phyloP scores from a whole-genome alignment of 768 basidiomycete species.

The Holtermanniella nyarrowii region DNA sequence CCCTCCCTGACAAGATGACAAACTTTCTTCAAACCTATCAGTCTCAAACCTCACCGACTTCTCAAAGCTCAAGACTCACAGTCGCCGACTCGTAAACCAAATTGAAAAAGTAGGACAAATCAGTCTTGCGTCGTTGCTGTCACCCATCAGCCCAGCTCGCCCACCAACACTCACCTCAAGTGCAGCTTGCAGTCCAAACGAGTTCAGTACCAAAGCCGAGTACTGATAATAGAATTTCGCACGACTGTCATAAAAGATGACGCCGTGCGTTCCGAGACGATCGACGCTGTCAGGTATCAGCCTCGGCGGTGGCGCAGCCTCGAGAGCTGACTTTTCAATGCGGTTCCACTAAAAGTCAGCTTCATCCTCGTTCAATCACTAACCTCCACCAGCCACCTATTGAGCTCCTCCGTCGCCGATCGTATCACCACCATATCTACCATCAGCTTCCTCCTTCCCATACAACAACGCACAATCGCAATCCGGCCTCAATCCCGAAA shows the following conservation, averaged over 20 bases:
- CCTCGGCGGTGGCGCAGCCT: neutral
- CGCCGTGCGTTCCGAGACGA: neutral
- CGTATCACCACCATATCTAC: constrained; percentile 41
- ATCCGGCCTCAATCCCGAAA: constrained; percentile 71
- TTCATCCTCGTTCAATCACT: neutral
- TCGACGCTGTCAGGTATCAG: neutral
- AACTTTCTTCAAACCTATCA: constrained; percentile 14
- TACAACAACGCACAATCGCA: constrained; percentile 65
- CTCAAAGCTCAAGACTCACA: constrained; percentile 6
- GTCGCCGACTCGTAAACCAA: constrained; percentile 39
- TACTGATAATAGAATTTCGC: constrained; percentile 75
- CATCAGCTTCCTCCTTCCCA: constrained; percentile 65
- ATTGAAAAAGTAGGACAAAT: constrained; percentile 39
- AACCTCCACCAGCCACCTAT: constrained; percentile 28
- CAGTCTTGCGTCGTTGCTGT: constrained; percentile 25
- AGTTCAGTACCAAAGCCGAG: constrained; percentile 71
- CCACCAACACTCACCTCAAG: constrained; percentile 54
- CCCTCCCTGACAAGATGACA: constrained; percentile 59
- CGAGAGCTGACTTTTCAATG: constrained; percentile 9
- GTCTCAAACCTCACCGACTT: neutral
- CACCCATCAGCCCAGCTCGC: neutral
- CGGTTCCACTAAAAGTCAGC: constrained; percentile 20
- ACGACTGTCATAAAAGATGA: constrained; percentile 17
- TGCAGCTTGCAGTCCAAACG: constrained; percentile 95
- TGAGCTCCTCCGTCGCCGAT: constrained; percentile 34